Percentiles rank a stretch among this genome's conserved stretches.
phyloP scores from a whole-genome alignment of 2,329 filamentous ascomycete genomes.

The Penicillium vulpinum region DNA sequence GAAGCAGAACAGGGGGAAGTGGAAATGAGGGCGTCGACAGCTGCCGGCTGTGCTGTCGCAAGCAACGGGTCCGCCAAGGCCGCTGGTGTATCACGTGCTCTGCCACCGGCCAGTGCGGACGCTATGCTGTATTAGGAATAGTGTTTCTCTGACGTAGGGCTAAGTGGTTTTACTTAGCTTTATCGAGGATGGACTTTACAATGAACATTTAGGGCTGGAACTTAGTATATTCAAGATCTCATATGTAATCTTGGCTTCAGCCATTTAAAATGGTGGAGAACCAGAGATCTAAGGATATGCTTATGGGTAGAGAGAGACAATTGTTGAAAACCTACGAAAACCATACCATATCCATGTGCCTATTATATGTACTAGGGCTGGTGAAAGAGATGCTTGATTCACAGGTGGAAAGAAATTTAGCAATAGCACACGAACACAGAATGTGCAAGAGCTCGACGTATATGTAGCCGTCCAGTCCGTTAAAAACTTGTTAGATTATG shows the following conservation, averaged over 20 bases:
- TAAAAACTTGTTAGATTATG: background rate
- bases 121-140: background rate
- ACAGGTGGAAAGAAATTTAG: too few species aligned
- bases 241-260: rapidly evolving
- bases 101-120: background rate
- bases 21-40: slow-evolving; percentile 20
- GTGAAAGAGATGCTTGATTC: background rate
- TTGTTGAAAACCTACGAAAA: background rate
- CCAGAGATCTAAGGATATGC: background rate
- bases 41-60: slow-evolving; percentile 33
- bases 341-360: background rate
- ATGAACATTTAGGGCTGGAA: rapidly evolving
- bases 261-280: rapidly evolving
- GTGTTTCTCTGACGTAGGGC: background rate
- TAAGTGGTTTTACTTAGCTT: background rate
- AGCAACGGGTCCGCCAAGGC: slow-evolving; percentile 38
- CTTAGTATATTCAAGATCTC: too few species aligned
- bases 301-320: background rate
- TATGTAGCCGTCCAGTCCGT: background rate
- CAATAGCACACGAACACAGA: background rate
- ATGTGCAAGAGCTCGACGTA: too few species aligned
- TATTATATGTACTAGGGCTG: background rate
- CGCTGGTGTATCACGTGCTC: background rate
- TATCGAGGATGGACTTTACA: too few species aligned
- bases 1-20: slow-evolving; percentile 16